Base-by-base conservation (phyloP, 768 basidiomycete species). In the Boletus barrowsii region DNA sequence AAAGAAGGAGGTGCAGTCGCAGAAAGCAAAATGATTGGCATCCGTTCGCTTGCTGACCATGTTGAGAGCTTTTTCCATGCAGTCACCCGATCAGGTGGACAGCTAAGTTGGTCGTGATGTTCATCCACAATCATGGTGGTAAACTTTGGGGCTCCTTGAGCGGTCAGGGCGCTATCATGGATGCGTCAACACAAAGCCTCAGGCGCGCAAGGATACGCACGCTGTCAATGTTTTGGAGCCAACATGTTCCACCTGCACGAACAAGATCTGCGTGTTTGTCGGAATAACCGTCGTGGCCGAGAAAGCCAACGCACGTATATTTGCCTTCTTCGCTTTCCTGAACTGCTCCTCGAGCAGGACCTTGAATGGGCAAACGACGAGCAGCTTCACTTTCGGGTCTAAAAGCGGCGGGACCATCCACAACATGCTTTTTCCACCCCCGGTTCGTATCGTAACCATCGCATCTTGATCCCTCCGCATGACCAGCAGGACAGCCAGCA, bases 211-310 rank as follows among this genome's bases (percentile, higher is more conserved):
- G 18, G 47, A 20, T 17, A 42, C 49, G 30, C 14, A 52, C 47
- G 20, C 8, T 0, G 11, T 14, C 9, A 53, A 47, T 4, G 17
- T 4, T 3, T 33, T 29, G 9, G 10, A 20, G 20, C 22, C 18
- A 7, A 55, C 29, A 6, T 59, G 47, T 9, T 59, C 57, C 1
- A 59, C 57, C 22, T 59, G 54, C 5, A 56, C 26, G 24, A 59
- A 56, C 5, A 59, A 3, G 15, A 59, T 17, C 32, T 59, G 57
- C 0, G 10, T 29, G 4, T 49, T 20, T 1, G 8, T 2, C 10
- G 51, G 43, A 2, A 52, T 8, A 4, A 0, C 14, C 11, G n/a
- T n/a, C n/a, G n/a, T n/a, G n/a, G n/a, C n/a, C n/a, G 30, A 32
- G 49, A 50, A 50, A 17, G 30, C 30, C n/a, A 30, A 30, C 14